A percentile compares a stretch with the other conserved stretches of the same genome.
Conservation (phyloP, 257 asterid species). For the Solanum dulcamara region DNA sequence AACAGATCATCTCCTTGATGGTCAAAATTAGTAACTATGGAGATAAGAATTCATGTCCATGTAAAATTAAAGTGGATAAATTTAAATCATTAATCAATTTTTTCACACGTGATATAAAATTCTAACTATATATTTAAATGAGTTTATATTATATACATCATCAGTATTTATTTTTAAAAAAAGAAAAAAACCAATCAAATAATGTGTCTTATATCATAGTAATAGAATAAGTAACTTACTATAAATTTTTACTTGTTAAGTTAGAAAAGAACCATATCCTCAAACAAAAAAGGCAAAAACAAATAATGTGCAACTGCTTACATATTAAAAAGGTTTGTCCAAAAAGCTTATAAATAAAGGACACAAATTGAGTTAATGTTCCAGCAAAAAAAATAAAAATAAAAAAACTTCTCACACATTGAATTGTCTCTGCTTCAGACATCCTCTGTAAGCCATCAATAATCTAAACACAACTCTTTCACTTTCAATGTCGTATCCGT, state of each 20-base stretch:
- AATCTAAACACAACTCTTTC: no score
- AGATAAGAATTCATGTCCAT: not conserved
- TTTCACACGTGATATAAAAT: not conserved
- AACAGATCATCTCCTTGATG: not conserved
- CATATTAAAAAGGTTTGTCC: not conserved
- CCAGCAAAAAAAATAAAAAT: not conserved
- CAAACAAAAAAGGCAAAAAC: not conserved
- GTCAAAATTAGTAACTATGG: not conserved
- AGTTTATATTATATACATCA: not conserved
- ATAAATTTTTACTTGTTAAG: not conserved
- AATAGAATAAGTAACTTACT: not conserved
- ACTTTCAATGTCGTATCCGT: no score
- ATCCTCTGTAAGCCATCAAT: not conserved
- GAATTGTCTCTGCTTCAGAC: not conserved
- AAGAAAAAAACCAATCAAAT: not conserved
- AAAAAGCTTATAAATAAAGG: not conserved
- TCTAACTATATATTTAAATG: not conserved
- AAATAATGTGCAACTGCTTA: not conserved
- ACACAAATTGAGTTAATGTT: not conserved
- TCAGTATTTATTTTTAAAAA: not conserved
- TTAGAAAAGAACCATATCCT: not conserved
- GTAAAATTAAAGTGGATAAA: not conserved
- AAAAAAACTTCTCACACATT: not conserved
- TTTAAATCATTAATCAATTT: not conserved
- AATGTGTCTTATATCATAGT: not conserved